Percentiles rank a stretch among this genome's conserved stretches.
Evolutionary conservation across 345 rosid species (phyloP).

Genomic region (Syzygium jambos): DNA sequence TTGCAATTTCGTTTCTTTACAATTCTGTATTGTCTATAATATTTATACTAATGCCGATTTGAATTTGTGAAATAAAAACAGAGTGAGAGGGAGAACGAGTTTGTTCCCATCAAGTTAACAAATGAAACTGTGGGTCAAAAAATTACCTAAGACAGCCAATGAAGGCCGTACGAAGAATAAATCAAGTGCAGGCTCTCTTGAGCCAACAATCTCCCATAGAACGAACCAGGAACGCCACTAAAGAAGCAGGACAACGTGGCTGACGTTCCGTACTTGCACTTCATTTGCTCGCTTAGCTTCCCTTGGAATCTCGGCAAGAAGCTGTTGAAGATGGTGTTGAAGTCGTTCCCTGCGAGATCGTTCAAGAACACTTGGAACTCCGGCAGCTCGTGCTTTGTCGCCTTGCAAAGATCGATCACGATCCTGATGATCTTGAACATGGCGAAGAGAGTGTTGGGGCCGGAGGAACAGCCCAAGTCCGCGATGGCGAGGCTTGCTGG

Average conservation of each 20-base stretch:
- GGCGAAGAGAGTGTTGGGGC: neutral
- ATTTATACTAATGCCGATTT: too few relatives aligned
- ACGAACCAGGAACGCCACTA: constrained; percentile 35
- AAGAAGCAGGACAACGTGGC: neutral
- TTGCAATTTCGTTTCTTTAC: too few relatives aligned
- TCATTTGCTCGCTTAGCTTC: neutral
- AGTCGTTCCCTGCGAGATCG: constrained; percentile 47
- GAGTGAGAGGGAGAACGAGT: too few relatives aligned
- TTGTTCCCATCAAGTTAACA: neutral
- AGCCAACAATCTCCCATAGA: constrained; percentile 44
- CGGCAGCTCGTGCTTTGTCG: constrained; percentile 9
- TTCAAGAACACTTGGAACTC: constrained; percentile 41
- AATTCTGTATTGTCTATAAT: too few relatives aligned
- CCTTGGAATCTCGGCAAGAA: neutral
- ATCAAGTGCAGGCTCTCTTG: constrained; percentile 22
- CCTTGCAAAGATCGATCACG: constrained; percentile 3
- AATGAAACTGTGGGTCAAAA: neutral
- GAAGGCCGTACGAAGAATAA: constrained; percentile 39
- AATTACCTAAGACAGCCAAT: constrained; percentile 23
- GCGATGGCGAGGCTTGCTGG: neutral
- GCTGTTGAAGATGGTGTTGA: neutral
- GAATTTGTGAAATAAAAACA: too few relatives aligned
- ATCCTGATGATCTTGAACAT: constrained; percentile 2
- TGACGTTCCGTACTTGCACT: neutral
- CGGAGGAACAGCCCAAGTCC: neutral